Conservation (phyloP, 1,139 yeast genomes). For the Blastobotrys capitulatus region DNA sequence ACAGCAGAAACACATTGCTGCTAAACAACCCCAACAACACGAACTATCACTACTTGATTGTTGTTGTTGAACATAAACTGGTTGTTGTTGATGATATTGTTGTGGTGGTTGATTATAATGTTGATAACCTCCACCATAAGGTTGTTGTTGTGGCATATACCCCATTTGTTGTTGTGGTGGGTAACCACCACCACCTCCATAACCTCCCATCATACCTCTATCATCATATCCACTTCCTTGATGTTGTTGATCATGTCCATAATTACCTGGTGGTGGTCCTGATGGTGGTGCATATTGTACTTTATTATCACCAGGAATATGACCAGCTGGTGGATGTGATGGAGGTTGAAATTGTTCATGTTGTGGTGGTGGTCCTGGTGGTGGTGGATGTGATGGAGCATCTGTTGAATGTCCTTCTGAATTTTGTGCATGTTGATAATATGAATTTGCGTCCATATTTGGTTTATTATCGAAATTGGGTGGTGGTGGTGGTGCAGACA, state of each 20-base stretch:
- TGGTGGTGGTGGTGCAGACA: slow-evolving; percentile 6
- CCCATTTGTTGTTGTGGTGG: slow-evolving; percentile 6
- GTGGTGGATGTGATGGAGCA: slow-evolving; percentile 5
- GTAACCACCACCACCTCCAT: not conserved
- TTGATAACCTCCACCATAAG: slow-evolving; percentile 21
- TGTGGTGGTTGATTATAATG: slow-evolving; percentile 23
- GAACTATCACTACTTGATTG: slow-evolving; percentile 24
- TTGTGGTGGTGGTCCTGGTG: slow-evolving; percentile 11
- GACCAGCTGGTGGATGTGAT: slow-evolving; percentile 8
- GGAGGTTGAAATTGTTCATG: slow-evolving; percentile 2
- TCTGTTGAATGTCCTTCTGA: too few species aligned
- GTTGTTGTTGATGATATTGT: slow-evolving; percentile 26
- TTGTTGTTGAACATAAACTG: slow-evolving; percentile 38
- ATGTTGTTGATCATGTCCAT: not conserved
- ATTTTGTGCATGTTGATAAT: slow-evolving; percentile 1
- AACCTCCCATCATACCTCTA: slow-evolving; percentile 1
- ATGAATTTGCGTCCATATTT: not conserved
- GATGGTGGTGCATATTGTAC: slow-evolving; percentile 8
- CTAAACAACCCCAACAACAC: slow-evolving; percentile 38
- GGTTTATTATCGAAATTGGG: slow-evolving; percentile 2
- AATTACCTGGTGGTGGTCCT: slow-evolving; percentile 4
- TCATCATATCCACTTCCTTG: too few species aligned
- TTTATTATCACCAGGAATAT: not conserved
- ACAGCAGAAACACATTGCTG: slow-evolving; percentile 39
- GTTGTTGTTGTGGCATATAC: slow-evolving; percentile 7